phyloP scores from a whole-genome alignment of 1,139 yeast species.

The Pneumocystis jirovecii region DNA sequence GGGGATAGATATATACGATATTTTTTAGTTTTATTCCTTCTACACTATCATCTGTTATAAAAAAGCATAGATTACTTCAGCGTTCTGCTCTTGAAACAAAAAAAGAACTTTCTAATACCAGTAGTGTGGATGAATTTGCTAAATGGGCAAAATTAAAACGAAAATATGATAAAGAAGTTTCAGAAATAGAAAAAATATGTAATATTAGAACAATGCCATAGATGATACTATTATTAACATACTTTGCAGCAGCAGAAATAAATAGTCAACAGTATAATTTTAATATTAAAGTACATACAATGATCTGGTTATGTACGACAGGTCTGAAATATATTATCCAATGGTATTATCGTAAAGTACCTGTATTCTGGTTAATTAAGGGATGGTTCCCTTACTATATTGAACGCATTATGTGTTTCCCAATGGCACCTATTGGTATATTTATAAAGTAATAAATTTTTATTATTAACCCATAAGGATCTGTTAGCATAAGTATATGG shows the following conservation, averaged over 20 bases:
- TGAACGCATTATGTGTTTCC: conserved; percentile 46
- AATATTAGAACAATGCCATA: not conserved
- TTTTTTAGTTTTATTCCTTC: not conserved
- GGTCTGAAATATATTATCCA: conserved; percentile 36
- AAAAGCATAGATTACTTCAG: conserved; percentile 3
- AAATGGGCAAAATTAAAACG: conserved; percentile 90
- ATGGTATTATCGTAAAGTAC: conserved; percentile 41
- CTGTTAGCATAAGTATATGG: conserved; percentile 12
- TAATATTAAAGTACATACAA: conserved; percentile 20
- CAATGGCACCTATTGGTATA: conserved; percentile 33
- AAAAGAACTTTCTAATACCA: conserved; percentile 41
- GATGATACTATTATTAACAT: not conserved
- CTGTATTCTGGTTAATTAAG: conserved; percentile 47
- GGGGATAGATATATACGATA: not conserved
- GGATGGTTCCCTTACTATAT: conserved; percentile 43
- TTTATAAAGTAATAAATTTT: not conserved
- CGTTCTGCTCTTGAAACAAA: conserved; percentile 1
- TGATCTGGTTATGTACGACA: conserved; percentile 21
- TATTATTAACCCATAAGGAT: conserved; percentile 4
- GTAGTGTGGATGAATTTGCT: conserved; percentile 90
- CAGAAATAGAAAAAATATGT: conserved; percentile 35
- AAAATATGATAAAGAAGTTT: conserved; percentile 42
- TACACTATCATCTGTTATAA: not conserved
- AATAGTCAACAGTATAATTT: conserved; percentile 18
- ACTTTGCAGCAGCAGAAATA: conserved; percentile 11